Evolutionary conservation across 352 stramenopile genomes (phyloP).

Genomic region (Phytophthora megakarya): DNA sequence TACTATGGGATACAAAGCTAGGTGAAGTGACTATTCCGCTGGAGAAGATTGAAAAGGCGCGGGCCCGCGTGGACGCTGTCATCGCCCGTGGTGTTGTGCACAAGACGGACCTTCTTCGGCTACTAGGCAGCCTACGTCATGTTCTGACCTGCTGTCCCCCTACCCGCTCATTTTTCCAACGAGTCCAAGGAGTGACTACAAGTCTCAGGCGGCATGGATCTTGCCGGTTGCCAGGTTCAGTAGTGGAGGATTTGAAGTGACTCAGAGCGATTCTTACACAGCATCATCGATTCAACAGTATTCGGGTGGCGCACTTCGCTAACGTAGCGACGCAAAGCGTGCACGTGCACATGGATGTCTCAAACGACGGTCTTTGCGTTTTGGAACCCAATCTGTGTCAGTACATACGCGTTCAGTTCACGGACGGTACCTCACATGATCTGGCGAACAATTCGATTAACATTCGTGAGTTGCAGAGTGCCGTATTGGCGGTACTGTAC

Average conservation of each 20-base stretch:
- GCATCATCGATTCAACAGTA: not conserved
- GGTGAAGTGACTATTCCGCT: too few relatives aligned
- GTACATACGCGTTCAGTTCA: not conserved
- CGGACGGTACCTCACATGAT: too few relatives aligned
- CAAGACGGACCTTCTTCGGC: not conserved
- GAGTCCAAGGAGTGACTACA: not conserved
- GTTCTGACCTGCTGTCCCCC: not conserved
- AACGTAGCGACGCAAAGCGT: not conserved
- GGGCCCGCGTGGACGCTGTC: too few relatives aligned
- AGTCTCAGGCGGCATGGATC: not conserved
- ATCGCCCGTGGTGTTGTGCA: too few relatives aligned
- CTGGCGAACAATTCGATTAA: too few relatives aligned
- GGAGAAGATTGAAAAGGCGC: too few relatives aligned
- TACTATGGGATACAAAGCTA: too few relatives aligned
- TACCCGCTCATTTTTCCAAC: not conserved
- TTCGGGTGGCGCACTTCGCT: not conserved
- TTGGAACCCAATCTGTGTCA: not conserved
- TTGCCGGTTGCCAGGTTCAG: too few relatives aligned
- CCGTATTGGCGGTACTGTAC: too few relatives aligned
- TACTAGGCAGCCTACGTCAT: not conserved
- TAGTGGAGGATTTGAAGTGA: not conserved
- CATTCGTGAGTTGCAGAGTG: too few relatives aligned
- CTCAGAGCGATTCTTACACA: not conserved
- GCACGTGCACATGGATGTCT: not conserved
- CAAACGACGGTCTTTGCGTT: not conserved